These are phyloP conservation scores for Fraxinus latifolia DNA, from an alignment of 305 asterid genomes.

Conservation along the genomic window DNA sequence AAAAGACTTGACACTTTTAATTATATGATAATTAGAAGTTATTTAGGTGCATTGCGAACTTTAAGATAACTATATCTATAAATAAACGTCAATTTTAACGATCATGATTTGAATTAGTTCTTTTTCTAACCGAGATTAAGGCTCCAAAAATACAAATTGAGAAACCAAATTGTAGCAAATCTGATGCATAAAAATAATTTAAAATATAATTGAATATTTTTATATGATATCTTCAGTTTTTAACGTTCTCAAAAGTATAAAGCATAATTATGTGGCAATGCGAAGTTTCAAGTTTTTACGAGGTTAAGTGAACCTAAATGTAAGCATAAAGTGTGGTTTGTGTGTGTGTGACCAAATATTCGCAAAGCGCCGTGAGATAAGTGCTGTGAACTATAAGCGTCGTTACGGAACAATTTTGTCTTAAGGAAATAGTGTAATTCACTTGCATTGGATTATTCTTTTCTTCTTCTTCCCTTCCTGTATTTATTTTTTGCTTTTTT, in stretches of 20 bases:
- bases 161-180: neutral
- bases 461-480: too few relatives aligned
- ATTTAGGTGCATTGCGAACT: too few relatives aligned
- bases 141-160: neutral
- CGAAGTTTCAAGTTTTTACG: neutral
- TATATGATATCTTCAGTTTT: neutral
- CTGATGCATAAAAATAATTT: too few relatives aligned
- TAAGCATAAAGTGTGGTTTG: neutral
- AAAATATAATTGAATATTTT: too few relatives aligned
- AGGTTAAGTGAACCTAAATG: neutral
- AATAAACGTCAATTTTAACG: neutral
- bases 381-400: too few relatives aligned
- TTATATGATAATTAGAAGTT: neutral
- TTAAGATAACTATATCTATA: neutral
- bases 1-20: neutral
- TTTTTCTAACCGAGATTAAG: neutral
- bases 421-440: too few relatives aligned
- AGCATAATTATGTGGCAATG: neutral
- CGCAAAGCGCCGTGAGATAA: too few relatives aligned
- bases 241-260: too few relatives aligned
- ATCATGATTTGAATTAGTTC: neutral
- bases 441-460: too few relatives aligned
- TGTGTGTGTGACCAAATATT: too few relatives aligned
- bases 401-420: too few relatives aligned
- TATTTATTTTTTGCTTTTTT: too few relatives aligned